phyloP scores from a whole-genome alignment of 2,329 filamentous ascomycete genomes.

The Chaetothyriales sp. region DNA sequence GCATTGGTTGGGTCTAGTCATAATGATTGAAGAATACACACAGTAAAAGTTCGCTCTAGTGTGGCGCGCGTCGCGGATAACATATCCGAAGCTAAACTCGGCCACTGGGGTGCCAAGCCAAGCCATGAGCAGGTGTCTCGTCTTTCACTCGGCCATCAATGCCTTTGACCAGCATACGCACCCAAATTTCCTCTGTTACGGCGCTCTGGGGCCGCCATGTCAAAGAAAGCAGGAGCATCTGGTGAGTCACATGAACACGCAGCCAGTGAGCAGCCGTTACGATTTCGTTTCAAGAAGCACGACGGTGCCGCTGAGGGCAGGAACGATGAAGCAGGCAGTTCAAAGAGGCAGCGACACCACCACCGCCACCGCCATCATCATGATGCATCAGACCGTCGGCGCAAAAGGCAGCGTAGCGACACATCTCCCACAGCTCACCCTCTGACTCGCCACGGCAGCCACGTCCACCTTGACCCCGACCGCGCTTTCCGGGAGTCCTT shows the following conservation, averaged over 20 bases:
- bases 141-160: neutral
- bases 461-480: constrained; percentile 45
- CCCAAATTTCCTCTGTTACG: neutral
- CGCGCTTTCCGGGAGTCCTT: constrained; percentile 81
- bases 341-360: neutral
- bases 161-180: neutral
- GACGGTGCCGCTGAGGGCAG: neutral
- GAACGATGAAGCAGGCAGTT: neutral
- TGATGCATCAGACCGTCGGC: constrained; percentile 14
- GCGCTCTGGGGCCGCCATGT: neutral
- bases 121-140: neutral
- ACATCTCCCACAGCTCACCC: constrained; percentile 2
- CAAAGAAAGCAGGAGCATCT: neutral
- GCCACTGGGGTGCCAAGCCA: too few relatives aligned
- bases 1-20: neutral
- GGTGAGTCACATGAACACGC: neutral
- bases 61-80: neutral
- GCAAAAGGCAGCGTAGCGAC: constrained; percentile 20
- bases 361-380: constrained; percentile 17
- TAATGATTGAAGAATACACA: neutral
- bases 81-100: neutral
- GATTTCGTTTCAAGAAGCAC: neutral
- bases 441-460: constrained; percentile 1
- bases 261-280: neutral
- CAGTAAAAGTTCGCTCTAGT: neutral